Percentiles rank a stretch among this genome's conserved stretches.
phyloP scores from a whole-genome alignment of 2,329 filamentous ascomycete genomes.

The Ramularia endophylla region DNA sequence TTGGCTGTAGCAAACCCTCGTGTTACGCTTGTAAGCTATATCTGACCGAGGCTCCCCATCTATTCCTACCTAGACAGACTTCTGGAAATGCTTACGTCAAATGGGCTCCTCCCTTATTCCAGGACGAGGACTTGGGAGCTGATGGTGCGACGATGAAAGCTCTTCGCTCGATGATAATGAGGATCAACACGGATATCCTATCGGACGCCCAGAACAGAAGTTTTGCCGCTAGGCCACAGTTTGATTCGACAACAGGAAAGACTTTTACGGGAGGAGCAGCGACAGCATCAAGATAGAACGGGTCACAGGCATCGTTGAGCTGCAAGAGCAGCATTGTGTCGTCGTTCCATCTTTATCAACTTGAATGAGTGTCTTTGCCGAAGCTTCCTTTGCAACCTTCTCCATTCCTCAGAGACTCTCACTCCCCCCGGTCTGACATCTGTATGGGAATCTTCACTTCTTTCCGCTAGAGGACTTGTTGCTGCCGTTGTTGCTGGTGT shows the following conservation, averaged over 20 bases:
- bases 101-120: slow-evolving; percentile 3
- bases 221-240: neutral
- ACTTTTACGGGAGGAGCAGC: no score
- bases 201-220: neutral
- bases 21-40: slow-evolving; percentile 6
- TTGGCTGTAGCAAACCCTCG: slow-evolving; percentile 7
- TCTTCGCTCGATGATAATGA: neutral
- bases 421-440: no score
- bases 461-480: slow-evolving; percentile 4
- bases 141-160: neutral
- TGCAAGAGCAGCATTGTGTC: no score
- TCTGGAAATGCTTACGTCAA: slow-evolving; percentile 5
- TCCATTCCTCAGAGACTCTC: no score
- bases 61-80: neutral
- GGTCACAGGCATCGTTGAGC: no score
- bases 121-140: neutral
- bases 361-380: no score
- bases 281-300: no score
- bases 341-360: no score
- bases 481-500: slow-evolving; percentile 4
- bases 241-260: slow-evolving; percentile 1
- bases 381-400: no score
- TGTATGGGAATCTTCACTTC: no score
- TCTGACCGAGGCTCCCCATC: slow-evolving; percentile 1
- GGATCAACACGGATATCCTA: neutral